Conservation (phyloP, 2,329 filamentous ascomycete species). For the Diaporthe sp. region DNA sequence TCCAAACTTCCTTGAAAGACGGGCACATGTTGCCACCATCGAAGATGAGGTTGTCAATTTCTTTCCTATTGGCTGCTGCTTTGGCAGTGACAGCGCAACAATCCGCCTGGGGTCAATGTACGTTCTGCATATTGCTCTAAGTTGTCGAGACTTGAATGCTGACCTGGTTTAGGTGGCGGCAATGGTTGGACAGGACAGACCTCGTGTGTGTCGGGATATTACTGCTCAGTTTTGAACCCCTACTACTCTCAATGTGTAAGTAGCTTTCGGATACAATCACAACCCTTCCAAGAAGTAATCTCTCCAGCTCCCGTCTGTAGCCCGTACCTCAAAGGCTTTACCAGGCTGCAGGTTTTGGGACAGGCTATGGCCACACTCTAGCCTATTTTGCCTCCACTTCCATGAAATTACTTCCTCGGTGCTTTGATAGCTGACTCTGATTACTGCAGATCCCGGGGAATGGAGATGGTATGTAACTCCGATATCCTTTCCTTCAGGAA, state of each 20-base stretch:
- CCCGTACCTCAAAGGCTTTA: too few relatives aligned
- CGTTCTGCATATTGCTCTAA: neutral
- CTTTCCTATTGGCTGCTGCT: neutral
- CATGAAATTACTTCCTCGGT: too few relatives aligned
- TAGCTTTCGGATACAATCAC: too few relatives aligned
- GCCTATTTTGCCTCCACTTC: too few relatives aligned
- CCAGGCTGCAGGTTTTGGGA: too few relatives aligned
- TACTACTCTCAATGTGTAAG: slow-evolving; percentile 8
- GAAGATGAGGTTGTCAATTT: neutral
- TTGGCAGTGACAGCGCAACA: neutral
- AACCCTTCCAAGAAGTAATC: too few relatives aligned
- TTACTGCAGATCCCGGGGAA: neutral
- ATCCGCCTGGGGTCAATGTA: slow-evolving; percentile 5
- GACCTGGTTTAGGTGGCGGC: neutral
- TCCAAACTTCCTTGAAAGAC: neutral
- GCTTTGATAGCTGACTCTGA: too few relatives aligned
- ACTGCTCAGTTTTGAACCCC: slow-evolving; percentile 1
- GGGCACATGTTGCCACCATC: neutral
- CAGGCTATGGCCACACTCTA: too few relatives aligned
- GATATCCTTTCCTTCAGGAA: neutral
- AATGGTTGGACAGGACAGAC: neutral
- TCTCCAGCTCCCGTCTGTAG: too few relatives aligned
- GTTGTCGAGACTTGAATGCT: neutral
- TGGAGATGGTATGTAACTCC: neutral
- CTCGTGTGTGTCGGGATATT: slow-evolving; percentile 1